Conservation (phyloP, 441 rosid genomes). For the Brassica balearica region DNA sequence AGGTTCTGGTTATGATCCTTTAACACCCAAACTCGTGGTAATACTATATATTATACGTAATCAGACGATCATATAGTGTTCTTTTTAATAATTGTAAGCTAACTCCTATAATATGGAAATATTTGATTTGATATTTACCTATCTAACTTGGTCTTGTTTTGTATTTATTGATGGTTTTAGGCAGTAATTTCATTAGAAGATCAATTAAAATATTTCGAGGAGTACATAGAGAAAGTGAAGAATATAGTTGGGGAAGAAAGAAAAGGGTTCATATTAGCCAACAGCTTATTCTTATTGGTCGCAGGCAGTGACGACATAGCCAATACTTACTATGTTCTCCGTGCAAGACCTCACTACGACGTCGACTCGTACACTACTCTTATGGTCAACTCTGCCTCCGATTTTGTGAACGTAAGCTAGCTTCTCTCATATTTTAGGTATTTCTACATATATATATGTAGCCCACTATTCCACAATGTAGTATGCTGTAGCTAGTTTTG, state of each 20-base stretch:
- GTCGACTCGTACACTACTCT: slow-evolving; percentile 60
- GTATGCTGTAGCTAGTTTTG: no score
- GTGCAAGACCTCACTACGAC: slow-evolving; percentile 55
- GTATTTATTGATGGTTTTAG: slow-evolving; percentile 40
- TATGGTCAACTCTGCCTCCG: slow-evolving; percentile 55
- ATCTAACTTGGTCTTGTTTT: slow-evolving; percentile 1
- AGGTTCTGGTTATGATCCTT: slow-evolving; percentile 79
- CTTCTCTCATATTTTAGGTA: neutral
- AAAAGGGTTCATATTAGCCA: slow-evolving; percentile 49
- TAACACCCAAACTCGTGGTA: slow-evolving; percentile 71
- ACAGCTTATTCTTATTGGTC: slow-evolving; percentile 52
- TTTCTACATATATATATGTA: no score
- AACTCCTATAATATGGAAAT: neutral
- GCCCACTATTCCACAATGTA: no score
- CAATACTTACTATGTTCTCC: slow-evolving; percentile 56
- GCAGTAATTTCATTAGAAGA: slow-evolving; percentile 49
- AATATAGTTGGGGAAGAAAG: slow-evolving; percentile 58
- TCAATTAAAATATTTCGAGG: slow-evolving; percentile 58
- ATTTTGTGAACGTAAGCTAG: slow-evolving; percentile 55
- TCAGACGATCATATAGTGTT: neutral
- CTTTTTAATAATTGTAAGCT: neutral
- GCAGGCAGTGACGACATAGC: slow-evolving; percentile 83
- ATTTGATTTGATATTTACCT: neutral
- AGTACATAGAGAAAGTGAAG: slow-evolving; percentile 62
- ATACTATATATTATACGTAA: slow-evolving; percentile 4